phyloP scores from a whole-genome alignment of 805 yeast species.

The Kuraishia ogatae region DNA sequence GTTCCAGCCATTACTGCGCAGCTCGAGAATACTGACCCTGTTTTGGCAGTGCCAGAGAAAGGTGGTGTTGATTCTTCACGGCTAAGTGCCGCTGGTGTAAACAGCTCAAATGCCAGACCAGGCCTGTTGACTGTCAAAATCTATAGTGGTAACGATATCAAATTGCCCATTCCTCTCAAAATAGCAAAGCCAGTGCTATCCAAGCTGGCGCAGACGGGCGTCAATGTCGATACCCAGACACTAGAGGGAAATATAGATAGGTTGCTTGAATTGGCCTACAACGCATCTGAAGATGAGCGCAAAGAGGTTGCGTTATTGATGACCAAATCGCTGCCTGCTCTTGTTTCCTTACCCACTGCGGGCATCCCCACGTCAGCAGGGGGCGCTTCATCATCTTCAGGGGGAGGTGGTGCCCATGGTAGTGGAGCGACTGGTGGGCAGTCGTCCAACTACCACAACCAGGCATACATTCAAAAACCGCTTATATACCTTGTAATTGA shows the following conservation, averaged over 20 bases:
- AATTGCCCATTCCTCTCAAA: constrained; percentile 62
- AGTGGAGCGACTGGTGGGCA: constrained; percentile 6
- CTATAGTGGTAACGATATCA: constrained; percentile 58
- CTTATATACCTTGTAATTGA: constrained; percentile 83
- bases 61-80: not conserved
- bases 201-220: constrained; percentile 57
- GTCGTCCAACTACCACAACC: constrained; percentile 53
- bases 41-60: constrained; percentile 9
- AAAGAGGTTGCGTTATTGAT: constrained; percentile 10
- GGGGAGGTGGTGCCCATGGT: not conserved
- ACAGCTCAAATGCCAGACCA: constrained; percentile 26
- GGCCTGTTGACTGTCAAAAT: constrained; percentile 75
- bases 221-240: constrained; percentile 23
- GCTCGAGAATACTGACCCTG: constrained; percentile 23
- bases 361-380: constrained; percentile 10
- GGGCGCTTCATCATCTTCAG: not conserved
- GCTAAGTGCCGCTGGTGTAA: not conserved
- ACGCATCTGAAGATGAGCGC: constrained; percentile 6
- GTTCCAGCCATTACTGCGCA: constrained; percentile 13
- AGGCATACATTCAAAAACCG: constrained; percentile 49
- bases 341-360: constrained; percentile 28
- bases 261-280: constrained; percentile 9
- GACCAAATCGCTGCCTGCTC: constrained; percentile 34
- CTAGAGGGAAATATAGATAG: constrained; percentile 23
- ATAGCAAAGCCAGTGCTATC: constrained; percentile 54